Conservation (phyloP, 352 stramenopile species). For the Phytophthora niederhauseri region DNA sequence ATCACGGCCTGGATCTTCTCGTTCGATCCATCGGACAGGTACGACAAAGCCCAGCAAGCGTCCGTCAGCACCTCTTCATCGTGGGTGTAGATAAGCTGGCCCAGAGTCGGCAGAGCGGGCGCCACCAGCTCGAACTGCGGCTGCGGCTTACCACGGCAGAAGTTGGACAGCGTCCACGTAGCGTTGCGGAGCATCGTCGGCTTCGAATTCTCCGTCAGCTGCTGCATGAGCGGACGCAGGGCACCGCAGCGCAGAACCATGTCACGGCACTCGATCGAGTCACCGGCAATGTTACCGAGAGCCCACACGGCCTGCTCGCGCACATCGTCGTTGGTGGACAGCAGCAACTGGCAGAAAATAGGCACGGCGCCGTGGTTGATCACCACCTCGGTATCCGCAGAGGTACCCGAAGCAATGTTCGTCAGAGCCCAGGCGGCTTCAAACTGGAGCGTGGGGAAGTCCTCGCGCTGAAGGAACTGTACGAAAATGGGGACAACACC, state of each 20-base stretch:
- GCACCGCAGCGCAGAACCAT: conserved; percentile 94
- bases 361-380: conserved; percentile 97
- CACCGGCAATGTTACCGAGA: conserved; percentile 99
- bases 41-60: conserved; percentile 99
- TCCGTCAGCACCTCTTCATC: conserved; percentile 99
- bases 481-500: conserved; percentile 99
- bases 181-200: conserved; percentile 98
- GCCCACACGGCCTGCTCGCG: conserved; percentile 97
- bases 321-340: conserved; percentile 97
- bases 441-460: conserved; percentile 96
- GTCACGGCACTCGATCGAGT: conserved; percentile 97
- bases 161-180: conserved; percentile 99
- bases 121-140: conserved; percentile 86
- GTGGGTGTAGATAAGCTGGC: conserved; percentile 96
- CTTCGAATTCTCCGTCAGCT: conserved; percentile 96
- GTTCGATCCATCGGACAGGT: conserved; percentile 98
- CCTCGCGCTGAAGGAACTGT: conserved; percentile 96
- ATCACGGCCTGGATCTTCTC: conserved; percentile 99
- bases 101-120: conserved; percentile 95
- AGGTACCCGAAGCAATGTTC: conserved; percentile 99
- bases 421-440: conserved; percentile 99
- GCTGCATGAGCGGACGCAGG: conserved; percentile 95
- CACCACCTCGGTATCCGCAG: conserved; percentile 97
- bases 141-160: conserved; percentile 93
- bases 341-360: conserved; percentile 97